Percentiles rank a stretch among this genome's conserved stretches.
Evolutionary conservation across 2,329 filamentous ascomycete species (phyloP).

Genomic region (Botrytis hyacinthi): DNA sequence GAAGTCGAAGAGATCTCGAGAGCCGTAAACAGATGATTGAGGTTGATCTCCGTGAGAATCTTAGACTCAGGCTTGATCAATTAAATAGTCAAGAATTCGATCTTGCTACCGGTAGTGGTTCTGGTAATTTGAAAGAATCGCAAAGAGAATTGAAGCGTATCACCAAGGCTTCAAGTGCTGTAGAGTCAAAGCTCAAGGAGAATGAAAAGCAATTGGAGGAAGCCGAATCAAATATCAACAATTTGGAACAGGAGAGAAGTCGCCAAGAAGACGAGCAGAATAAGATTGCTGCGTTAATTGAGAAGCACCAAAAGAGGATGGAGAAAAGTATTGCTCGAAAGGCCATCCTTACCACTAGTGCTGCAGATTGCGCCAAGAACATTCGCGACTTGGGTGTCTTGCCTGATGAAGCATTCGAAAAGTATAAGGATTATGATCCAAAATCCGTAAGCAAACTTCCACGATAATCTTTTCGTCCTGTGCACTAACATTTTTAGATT

Average conservation of each 20-base stretch:
- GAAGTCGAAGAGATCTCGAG: conserved; percentile 73
- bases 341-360: conserved; percentile 72
- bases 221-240: conserved; percentile 42
- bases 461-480: neutral
- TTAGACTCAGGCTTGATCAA: conserved; percentile 83
- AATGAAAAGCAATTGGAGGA: conserved; percentile 71
- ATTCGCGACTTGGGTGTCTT: conserved; percentile 92
- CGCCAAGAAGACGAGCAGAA: conserved; percentile 71
- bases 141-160: conserved; percentile 79
- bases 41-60: conserved; percentile 82
- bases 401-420: conserved; percentile 89
- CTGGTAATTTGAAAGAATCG: conserved; percentile 70
- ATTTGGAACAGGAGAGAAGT: conserved; percentile 47
- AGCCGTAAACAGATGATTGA: conserved; percentile 79
- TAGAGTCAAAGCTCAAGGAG: conserved; percentile 68
- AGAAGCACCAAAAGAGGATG: conserved; percentile 83
- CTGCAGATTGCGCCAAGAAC: conserved; percentile 78
- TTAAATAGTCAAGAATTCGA: conserved; percentile 76
- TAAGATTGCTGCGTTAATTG: conserved; percentile 73
- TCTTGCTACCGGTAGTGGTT: conserved; percentile 56
- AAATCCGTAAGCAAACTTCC: conserved; percentile 58
- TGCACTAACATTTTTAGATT: conserved; percentile 28
- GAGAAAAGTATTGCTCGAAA: conserved; percentile 91
- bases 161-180: conserved; percentile 62
- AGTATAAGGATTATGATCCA: conserved; percentile 79